Base-by-base conservation (phyloP, 164 flowering plant species). In the Cinnamomum chago region DNA sequence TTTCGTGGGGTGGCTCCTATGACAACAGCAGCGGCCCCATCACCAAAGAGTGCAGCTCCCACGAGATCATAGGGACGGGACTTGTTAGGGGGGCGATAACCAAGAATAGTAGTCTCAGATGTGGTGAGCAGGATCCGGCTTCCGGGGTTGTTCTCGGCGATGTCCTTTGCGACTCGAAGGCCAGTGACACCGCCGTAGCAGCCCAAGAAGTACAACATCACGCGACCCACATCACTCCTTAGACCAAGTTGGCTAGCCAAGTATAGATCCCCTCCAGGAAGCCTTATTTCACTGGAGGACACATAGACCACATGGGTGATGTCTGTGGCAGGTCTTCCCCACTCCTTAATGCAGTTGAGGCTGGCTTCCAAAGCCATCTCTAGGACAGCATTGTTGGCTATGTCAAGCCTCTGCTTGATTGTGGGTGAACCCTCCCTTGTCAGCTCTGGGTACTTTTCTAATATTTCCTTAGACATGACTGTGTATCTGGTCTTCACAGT, bases 401-500 rank as follows among this genome's bases (percentile, higher is more conserved):
- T 85, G 55, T 88, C 90, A 1, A 90, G 89, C 81, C 86, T 78
- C 65, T 90, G 92, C 70, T 33, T 82, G 79, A 90, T 83, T 0
- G 94, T 90, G 6, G 93, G 77, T 0, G 86, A 67, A 62, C 94
- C 94, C 66, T 90, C 94, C 0, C 83, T 86, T 11, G 82, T 82
- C 14, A 90, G 83, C 72, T 90, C 90, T 0, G 94, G 94, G 81
- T 90, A 87, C 65, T 87, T 83, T 74, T 85, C 87, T 11, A 90
- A 72, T 20, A 90, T 86, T 79, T 87, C 92, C 81, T 80, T 85
- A 30, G 85, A 90, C 88, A 90, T 85, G 50, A 88, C 94, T 1
- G 92, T 87, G 86, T 90, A 88, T 74, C 94, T 81, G 20, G 91
- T 90, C 81, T 90, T 86, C 76, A 88, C 94, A 28, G 94, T 90